Conservation (phyloP, 2,329 filamentous ascomycete species). For the Aspergillus sp. region DNA sequence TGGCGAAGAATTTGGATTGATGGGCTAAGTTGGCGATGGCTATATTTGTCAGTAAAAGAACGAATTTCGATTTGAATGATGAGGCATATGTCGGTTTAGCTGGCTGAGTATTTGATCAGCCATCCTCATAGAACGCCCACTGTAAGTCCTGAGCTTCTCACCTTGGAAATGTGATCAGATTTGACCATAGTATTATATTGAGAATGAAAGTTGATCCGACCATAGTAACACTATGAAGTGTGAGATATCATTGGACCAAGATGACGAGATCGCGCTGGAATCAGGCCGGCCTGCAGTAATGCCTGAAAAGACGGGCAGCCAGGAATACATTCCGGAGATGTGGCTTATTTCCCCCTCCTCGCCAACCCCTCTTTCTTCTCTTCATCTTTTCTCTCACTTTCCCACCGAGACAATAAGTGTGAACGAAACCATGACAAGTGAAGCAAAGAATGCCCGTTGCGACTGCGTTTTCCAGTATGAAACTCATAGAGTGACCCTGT, state of each 20-base stretch:
- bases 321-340: background rate
- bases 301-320: background rate
- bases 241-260: no score
- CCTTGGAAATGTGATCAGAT: no score
- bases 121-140: no score
- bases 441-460: background rate
- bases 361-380: background rate
- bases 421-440: background rate
- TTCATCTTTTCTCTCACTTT: background rate
- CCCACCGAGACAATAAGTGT: background rate
- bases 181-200: no score
- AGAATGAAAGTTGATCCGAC: no score
- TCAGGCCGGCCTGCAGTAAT: background rate
- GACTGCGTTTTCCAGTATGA: background rate
- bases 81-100: no score
- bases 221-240: no score
- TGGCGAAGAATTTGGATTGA: background rate
- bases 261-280: background rate
- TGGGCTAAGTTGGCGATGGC: background rate
- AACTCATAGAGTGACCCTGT: background rate
- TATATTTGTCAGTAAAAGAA: background rate
- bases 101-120: no score
- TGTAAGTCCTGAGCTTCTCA: no score
- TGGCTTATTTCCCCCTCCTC: background rate
- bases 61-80: no score